phyloP scores from a whole-genome alignment of 2,329 filamentous ascomycete genomes.

The Pleomassaria siparia region DNA sequence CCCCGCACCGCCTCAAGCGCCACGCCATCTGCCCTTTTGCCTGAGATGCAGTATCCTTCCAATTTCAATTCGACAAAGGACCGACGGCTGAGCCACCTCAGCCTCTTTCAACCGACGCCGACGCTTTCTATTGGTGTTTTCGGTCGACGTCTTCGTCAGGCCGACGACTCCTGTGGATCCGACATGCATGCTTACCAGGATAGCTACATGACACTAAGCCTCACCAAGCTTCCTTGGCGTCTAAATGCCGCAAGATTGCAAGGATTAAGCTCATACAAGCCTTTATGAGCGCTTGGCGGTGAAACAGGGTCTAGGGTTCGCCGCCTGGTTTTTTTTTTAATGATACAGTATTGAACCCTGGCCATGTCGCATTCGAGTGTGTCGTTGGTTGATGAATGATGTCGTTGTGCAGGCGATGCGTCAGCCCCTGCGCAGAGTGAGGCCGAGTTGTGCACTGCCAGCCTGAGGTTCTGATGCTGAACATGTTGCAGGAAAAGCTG shows the following conservation, averaged over 20 bases:
- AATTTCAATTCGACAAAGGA: constrained; percentile 5
- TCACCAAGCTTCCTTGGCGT: constrained; percentile 28
- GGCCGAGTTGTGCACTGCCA: neutral
- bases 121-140: neutral
- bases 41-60: neutral
- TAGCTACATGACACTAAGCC: constrained; percentile 16
- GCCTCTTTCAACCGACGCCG: neutral
- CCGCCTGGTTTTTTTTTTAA: neutral
- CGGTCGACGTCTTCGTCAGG: constrained; percentile 1
- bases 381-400: constrained; percentile 11
- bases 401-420: constrained; percentile 17
- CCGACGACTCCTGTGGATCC: constrained; percentile 11
- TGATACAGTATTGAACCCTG: neutral
- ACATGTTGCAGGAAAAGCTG: neutral
- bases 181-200: neutral
- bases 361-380: neutral
- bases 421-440: constrained; percentile 1
- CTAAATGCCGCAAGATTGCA: constrained; percentile 27
- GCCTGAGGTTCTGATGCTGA: too few relatives aligned
- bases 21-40: constrained; percentile 2
- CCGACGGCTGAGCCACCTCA: neutral
- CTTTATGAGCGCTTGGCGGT: constrained; percentile 25
- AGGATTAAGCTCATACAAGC: constrained; percentile 34
- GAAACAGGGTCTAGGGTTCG: constrained; percentile 6
- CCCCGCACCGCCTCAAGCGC: constrained; percentile 17